Percentiles rank a stretch among this genome's conserved stretches.
Conservation (phyloP, 306 rosid species). For the Casuarina equisetifolia region DNA sequence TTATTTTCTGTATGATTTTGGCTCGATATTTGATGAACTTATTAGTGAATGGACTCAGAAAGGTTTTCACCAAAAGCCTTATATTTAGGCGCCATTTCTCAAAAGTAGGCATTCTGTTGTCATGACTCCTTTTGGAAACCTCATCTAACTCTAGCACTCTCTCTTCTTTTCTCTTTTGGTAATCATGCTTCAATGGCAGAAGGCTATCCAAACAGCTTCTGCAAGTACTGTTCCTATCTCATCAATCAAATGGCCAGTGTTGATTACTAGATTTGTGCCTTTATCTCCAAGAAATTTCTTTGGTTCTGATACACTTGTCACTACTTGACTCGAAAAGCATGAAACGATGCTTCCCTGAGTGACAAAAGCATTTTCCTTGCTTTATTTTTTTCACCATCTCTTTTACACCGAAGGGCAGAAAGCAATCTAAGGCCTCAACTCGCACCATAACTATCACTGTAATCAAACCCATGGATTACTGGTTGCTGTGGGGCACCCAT, state of each 20-base stretch:
- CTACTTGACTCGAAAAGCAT: slow-evolving; percentile 52
- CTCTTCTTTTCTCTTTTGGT: background rate
- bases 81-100: background rate
- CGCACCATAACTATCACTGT: no score
- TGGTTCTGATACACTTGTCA: slow-evolving; percentile 37
- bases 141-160: background rate
- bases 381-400: slow-evolving; percentile 26
- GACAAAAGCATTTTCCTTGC: slow-evolving; percentile 48
- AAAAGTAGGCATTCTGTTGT: background rate
- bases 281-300: slow-evolving; percentile 21
- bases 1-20: background rate
- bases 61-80: background rate
- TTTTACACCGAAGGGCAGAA: slow-evolving; percentile 34
- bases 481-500: no score
- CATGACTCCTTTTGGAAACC: background rate
- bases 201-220: background rate
- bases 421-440: background rate
- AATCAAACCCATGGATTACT: no score
- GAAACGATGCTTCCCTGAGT: slow-evolving; percentile 39
- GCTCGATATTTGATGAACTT: background rate
- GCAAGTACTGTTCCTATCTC: background rate
- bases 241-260: background rate
- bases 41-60: background rate
- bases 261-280: no score
- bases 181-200: background rate